These are phyloP conservation scores for Cryphonectria japonica DNA, from an alignment of 2,329 filamentous ascomycete genomes.

Conservation along the genomic window DNA sequence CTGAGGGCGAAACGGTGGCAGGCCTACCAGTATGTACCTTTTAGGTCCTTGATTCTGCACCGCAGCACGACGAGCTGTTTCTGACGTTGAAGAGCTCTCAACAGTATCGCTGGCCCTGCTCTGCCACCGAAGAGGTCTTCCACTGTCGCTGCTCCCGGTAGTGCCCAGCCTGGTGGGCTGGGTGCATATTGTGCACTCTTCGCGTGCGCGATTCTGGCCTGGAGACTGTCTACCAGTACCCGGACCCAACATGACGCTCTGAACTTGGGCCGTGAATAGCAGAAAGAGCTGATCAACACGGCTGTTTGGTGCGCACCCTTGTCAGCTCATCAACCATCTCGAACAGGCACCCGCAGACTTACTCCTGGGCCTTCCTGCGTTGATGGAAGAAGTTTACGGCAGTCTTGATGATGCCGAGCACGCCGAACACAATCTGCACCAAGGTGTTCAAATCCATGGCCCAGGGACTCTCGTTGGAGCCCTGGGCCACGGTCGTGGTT, in stretches of 20 bases:
- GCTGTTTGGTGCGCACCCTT: background rate
- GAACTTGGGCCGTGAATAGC: background rate
- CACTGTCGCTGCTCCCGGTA: too few relatives aligned
- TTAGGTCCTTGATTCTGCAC: too few relatives aligned
- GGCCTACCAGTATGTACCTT: too few relatives aligned
- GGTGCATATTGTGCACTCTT: too few relatives aligned
- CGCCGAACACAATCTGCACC: conserved; percentile 12
- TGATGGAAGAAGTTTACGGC: background rate
- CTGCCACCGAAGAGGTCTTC: too few relatives aligned
- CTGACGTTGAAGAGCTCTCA: too few relatives aligned
- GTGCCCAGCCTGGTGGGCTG: too few relatives aligned
- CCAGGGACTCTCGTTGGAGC: conserved; percentile 1
- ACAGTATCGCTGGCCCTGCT: too few relatives aligned
- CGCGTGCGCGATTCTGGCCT: too few relatives aligned
- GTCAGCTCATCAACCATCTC: background rate
- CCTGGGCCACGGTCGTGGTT: background rate
- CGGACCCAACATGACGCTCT: background rate
- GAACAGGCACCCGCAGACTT: background rate
- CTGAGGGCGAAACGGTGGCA: too few relatives aligned
- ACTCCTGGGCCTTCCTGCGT: background rate
- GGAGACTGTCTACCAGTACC: background rate
- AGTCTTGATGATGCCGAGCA: background rate
- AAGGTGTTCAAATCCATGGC: conserved; percentile 19
- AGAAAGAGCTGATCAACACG: background rate
- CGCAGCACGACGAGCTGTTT: too few relatives aligned